These are phyloP conservation scores for Alternaria gansuensis DNA, from an alignment of 2,329 filamentous ascomycete genomes.

Conservation along the genomic window DNA sequence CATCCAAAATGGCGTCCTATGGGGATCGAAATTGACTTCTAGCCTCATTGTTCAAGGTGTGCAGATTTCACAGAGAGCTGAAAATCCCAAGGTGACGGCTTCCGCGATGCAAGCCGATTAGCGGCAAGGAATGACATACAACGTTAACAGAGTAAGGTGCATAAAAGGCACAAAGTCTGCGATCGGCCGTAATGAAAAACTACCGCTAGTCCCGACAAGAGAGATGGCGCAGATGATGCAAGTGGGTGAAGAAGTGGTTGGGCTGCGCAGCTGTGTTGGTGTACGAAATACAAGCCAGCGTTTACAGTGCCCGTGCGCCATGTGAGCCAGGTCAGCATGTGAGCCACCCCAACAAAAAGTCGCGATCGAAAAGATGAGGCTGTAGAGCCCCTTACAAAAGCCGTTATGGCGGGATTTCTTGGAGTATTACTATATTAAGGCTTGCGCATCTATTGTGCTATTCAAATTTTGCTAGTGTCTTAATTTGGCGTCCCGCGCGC, in stretches of 20 bases:
- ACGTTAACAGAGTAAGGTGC: background rate
- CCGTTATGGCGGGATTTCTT: no score
- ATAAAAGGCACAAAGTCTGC: background rate
- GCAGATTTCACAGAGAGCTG: background rate
- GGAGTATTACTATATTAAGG: no score
- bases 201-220: background rate
- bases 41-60: background rate
- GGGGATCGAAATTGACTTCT: background rate
- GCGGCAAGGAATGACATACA: background rate
- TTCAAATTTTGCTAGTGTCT: no score
- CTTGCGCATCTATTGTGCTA: no score
- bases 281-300: background rate
- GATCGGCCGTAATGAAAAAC: background rate
- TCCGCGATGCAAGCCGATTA: background rate
- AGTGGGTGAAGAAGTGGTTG: background rate
- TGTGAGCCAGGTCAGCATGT: no score
- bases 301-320: background rate
- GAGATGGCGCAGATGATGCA: background rate
- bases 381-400: no score
- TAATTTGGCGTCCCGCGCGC: no score
- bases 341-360: no score
- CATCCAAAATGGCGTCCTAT: background rate
- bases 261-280: background rate
- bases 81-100: background rate
- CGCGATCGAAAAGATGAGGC: no score